Percentiles rank a stretch among this genome's conserved stretches.
phyloP scores from a whole-genome alignment of 2,329 filamentous ascomycete genomes.

The Sarocladium kiliense region DNA sequence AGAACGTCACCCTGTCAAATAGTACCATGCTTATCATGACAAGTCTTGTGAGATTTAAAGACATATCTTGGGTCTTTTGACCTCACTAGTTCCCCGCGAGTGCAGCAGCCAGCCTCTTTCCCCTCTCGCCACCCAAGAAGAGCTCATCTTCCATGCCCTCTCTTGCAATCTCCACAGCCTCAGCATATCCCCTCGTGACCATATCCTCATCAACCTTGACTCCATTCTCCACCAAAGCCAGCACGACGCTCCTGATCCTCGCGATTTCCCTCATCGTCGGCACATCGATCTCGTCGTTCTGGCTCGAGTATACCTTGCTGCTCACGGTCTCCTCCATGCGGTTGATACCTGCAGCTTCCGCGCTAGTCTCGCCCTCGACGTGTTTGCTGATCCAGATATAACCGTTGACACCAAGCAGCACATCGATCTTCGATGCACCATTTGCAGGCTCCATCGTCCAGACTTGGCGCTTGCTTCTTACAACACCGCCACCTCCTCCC shows the following conservation, averaged over 20 bases:
- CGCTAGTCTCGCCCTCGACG: constrained; percentile 51
- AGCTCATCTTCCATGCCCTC: constrained; percentile 54
- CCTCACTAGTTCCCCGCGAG: not conserved
- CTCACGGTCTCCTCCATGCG: constrained; percentile 83
- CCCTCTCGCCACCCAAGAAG: constrained; percentile 55
- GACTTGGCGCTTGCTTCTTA: constrained; percentile 77
- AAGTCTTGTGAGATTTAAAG: too few relatives aligned
- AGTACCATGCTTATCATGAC: too few relatives aligned
- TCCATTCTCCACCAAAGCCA: constrained; percentile 75
- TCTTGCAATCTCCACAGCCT: constrained; percentile 69
- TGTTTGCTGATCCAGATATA: constrained; percentile 96
- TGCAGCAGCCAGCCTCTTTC: constrained; percentile 43
- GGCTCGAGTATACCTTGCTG: constrained; percentile 84
- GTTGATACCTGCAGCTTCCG: constrained; percentile 60
- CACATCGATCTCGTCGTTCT: constrained; percentile 79
- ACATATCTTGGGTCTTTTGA: too few relatives aligned
- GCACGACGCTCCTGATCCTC: constrained; percentile 73
- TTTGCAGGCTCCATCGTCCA: constrained; percentile 66
- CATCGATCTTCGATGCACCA: constrained; percentile 65
- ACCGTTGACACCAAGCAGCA: constrained; percentile 90
- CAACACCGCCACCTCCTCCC: constrained; percentile 82
- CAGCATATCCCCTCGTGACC: constrained; percentile 76
- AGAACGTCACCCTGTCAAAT: too few relatives aligned
- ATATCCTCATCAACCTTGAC: constrained; percentile 86
- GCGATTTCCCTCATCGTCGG: constrained; percentile 85